Conservation (phyloP, 768 basidiomycete species). For the Phlebiopsis gigantea region DNA sequence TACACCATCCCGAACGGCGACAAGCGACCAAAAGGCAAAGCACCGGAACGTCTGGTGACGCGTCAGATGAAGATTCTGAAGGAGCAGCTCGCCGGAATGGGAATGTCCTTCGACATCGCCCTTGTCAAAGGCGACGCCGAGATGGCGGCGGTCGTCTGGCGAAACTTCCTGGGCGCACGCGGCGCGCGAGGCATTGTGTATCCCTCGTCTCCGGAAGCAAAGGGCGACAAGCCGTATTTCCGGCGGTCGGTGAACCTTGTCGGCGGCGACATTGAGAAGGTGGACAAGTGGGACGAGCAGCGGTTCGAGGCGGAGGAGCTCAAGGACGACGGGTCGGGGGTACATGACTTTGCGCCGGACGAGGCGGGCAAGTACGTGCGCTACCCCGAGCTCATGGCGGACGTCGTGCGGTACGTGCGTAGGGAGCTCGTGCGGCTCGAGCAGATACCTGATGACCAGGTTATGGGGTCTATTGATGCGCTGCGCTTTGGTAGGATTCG, state of each 20-base stretch:
- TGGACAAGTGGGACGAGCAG: conserved; percentile 38
- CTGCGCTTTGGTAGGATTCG: conserved; percentile 27
- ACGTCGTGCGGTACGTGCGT: conserved; percentile 62
- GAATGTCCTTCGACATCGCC: conserved; percentile 73
- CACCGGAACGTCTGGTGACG: conserved; percentile 74
- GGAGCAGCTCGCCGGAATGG: conserved; percentile 86
- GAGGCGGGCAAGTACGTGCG: conserved; percentile 65
- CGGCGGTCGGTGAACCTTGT: conserved; percentile 67
- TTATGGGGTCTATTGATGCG: conserved; percentile 29
- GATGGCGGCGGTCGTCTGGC: conserved; percentile 85
- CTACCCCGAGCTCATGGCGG: conserved; percentile 72
- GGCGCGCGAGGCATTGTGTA: conserved; percentile 67
- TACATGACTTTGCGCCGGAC: conserved; percentile 58
- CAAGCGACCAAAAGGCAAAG: conserved; percentile 31
- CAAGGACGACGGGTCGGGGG: conserved; percentile 64
- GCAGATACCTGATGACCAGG: conserved; percentile 35
- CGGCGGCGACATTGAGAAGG: conserved; percentile 56
- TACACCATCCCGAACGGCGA: conserved; percentile 19
- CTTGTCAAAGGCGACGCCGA: conserved; percentile 74
- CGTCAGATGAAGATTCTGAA: conserved; percentile 90
- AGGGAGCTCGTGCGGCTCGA: conserved; percentile 71
- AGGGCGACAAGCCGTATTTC: conserved; percentile 30
- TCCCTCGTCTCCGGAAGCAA: conserved; percentile 26
- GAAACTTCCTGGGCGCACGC: conserved; percentile 82
- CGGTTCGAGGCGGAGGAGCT: conserved; percentile 49